phyloP scores from a whole-genome alignment of 83 land plant species.

The Diphasiastrum complanatum region DNA sequence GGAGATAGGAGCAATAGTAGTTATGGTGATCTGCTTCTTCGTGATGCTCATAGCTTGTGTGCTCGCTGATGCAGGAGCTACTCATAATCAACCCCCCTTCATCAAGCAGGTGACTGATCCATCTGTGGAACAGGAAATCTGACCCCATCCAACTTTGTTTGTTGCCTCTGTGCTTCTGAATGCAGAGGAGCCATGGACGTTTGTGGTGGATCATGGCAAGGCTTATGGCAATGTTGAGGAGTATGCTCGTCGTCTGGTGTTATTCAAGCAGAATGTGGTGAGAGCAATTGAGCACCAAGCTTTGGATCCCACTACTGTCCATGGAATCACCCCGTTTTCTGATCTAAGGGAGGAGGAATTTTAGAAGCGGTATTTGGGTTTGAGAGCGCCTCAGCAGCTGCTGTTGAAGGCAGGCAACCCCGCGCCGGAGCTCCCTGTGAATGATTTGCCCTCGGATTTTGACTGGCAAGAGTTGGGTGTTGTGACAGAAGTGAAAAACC shows the following conservation, averaged over 20 bases:
- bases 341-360: slow-evolving; percentile 71
- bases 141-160: too few relatives aligned
- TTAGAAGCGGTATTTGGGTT: slow-evolving; percentile 37
- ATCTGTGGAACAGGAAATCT: too few relatives aligned
- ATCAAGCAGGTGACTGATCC: too few relatives aligned
- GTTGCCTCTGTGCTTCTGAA: too few relatives aligned
- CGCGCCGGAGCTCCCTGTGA: slow-evolving; percentile 23
- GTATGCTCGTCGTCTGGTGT: slow-evolving; percentile 42
- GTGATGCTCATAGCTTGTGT: too few relatives aligned
- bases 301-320: slow-evolving; percentile 61
- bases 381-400: slow-evolving; percentile 11
- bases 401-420: not conserved
- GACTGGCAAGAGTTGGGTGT: slow-evolving; percentile 84
- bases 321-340: slow-evolving; percentile 67
- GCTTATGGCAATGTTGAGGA: too few relatives aligned
- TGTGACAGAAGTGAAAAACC: slow-evolving; percentile 64
- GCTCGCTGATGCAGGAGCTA: too few relatives aligned
- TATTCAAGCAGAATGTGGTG: slow-evolving; percentile 59
- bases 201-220: too few relatives aligned
- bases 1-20: too few relatives aligned
- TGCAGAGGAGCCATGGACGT: too few relatives aligned
- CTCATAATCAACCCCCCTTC: too few relatives aligned
- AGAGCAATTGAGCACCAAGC: slow-evolving; percentile 48
- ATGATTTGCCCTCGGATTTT: slow-evolving; percentile 48
- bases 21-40: too few relatives aligned